Evolutionary conservation across 345 rosid genomes (phyloP), one percentile per base, ranked within the genome.

Genomic region (Hibiscus tridactylites): DNA sequence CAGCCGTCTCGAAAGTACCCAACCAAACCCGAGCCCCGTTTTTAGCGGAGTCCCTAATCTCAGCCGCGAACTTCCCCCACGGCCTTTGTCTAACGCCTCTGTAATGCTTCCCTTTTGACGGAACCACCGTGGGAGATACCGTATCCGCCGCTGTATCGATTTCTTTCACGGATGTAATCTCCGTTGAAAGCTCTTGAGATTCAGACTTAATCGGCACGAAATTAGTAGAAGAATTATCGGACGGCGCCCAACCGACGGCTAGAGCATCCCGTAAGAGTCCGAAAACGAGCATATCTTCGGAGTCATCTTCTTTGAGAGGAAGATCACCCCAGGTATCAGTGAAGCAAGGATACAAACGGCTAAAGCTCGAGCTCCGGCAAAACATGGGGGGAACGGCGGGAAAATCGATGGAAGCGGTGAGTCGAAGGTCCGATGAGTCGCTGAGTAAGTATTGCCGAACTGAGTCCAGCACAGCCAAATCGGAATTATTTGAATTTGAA

Each of bases 281-380:
- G 77, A 82, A 89, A 3, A 92, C 90, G 4, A 90, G 59, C 99
- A 92, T 95, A 65, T 92, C 99, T 75, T 92, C 97, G 0, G 94
- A 80, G 75, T 92, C 97, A 65, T 95, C 82, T 33, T 86, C 91
- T 75, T 85, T 83, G 58, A 95, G 74, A 0, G 99, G 98, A 53
- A 95, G 82, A 0, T 89, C 97, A 2, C 99, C 98, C 98, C 99
- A 95, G 46, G 83, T 90, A 49, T 92, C 98, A 0, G 97, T 80
- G 57, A 92, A 79, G 19, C 97, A 92, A 50, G 46, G 46, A 42
- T 42, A 42, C 46, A 42, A 42, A 42, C 46, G 46, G 46, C 46
- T 42, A 9, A 42, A 89, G 76, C 98, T 92, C 1, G 90, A 77
- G 75, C 83, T 85, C 85, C 92, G 29, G 77, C 77, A 68, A 76